Base-by-base conservation (phyloP, 2,329 filamentous ascomycete species). In the Penicillium decumbens region DNA sequence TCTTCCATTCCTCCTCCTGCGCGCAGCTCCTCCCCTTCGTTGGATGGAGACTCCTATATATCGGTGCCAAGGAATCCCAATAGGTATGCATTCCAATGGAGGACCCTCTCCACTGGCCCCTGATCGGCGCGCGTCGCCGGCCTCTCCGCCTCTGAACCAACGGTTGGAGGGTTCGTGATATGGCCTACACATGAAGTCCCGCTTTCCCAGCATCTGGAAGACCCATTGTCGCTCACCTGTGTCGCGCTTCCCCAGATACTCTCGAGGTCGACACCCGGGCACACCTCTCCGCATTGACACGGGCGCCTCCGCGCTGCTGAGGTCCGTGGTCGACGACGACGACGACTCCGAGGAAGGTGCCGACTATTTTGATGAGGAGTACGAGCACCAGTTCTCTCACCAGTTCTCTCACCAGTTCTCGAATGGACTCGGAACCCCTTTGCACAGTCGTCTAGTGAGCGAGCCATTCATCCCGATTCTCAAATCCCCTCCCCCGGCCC, bases 401-500 rank as follows among this genome's bases (percentile, higher is more conserved):
- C 61, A 65, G 45, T 65, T 23, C 20, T 23, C 20, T 3, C 51
- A 63, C 41, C 61, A 65, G 45, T 65, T 69, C 53, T 61, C 65
- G 66, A 66, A 70, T 72, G 69, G 60, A 56, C 65, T 58, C 41
- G 66, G 58, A 49, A 67, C 61, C 38, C 63, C 64, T 12, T 51
- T 70, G 42, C 70, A 73, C 55, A 68, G 59, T 51, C 70, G 71
- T 62, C 66, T 74, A 51, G 65, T 68, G 53, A 74, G 70, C 61
- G 71, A 74, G 60, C 70, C 72, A 23, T 66, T 72, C 52, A 68
- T 73, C 74, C 82, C 43, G 79, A 84, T 59, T 85, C 85, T 51
- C 87, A 87, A 30, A 85, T 96, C 60, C 85, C 88, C 47, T 80
- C 84, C 63, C 77, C 81, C 51, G 87, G 55, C 64, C 46, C 61